These are phyloP conservation scores for Pythium coloratum DNA, from an alignment of 352 stramenopile genomes.

Conservation along the genomic window DNA sequence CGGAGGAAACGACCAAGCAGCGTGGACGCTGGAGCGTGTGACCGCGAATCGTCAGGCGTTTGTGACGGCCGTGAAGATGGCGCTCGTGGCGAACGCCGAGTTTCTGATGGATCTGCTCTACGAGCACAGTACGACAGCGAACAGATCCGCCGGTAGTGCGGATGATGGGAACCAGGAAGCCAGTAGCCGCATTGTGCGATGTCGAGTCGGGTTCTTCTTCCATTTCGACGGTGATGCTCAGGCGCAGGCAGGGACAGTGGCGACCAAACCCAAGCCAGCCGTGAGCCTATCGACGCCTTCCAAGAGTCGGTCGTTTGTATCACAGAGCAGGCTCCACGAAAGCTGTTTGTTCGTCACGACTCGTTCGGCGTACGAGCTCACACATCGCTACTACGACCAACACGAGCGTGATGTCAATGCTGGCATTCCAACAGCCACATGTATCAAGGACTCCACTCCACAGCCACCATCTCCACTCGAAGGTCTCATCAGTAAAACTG, in stretches of 20 bases:
- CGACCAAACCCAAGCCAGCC: background rate
- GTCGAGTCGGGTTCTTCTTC: conserved; percentile 40
- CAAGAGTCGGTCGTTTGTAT: background rate
- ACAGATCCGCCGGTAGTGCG: background rate
- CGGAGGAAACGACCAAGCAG: background rate
- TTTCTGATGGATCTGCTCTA: conserved; percentile 31
- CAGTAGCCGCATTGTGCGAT: background rate
- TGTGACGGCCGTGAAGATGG: conserved; percentile 44
- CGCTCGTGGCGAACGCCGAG: conserved; percentile 33
- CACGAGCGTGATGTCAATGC: background rate
- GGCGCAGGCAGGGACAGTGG: too few relatives aligned
- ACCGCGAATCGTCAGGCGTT: conserved; percentile 40
- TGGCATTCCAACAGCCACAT: background rate
- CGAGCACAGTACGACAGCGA: background rate
- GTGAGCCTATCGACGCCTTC: background rate
- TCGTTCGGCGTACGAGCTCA: background rate
- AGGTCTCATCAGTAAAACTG: conserved; percentile 11
- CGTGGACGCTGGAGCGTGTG: conserved; percentile 32
- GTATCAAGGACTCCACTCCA: background rate
- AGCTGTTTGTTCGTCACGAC: background rate
- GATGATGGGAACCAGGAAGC: background rate
- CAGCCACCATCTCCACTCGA: background rate
- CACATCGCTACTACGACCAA: background rate
- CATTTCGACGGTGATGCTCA: conserved; percentile 31
- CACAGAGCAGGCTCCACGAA: background rate